Evolutionary conservation across 495 filamentous ascomycete genomes (phyloP), one percentile per base, ranked within the genome.

Genomic region (Daldinia decipiens): DNA sequence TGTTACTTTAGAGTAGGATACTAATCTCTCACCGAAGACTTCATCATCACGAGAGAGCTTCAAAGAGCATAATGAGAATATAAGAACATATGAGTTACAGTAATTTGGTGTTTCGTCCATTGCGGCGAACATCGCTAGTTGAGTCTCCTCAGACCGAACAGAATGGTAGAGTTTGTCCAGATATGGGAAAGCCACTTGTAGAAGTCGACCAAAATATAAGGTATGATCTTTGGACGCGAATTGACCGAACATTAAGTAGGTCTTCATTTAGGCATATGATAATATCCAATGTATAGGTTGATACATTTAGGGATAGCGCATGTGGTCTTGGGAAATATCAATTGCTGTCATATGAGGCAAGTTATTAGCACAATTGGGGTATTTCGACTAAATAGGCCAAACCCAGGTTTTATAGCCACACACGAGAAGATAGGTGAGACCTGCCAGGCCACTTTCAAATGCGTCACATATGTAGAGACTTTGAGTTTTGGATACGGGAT

Each of bases 351-450:
- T 47, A 47, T 47, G 17, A 5, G 9, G 6, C 7, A 6, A 21
- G 17, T 3, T 8, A 47, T 21, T 47, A 9, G 6, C 43, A 4
- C 39, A 43, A n/a, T 19, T 43, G 39, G 40, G n/a, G 40, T 24
- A 21, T 47, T 47, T 47, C 43, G 43, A 47, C 43, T 17, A 47
- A 47, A 47, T 47, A 47, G 43, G 43, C 43, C 43, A 47, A 47
- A 47, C 2, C 17, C 7, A 11, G 17, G 17, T 9, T 21, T 47
- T 21, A 3, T 1, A 47, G 17, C 6, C 2, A 11, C 8, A 21
- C 2, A 8, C 43, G n/a, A 19, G 17, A 19, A 47, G 43, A 19
- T 3, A 47, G 43, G 3, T 17, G 15, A 21, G 17, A 47, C 17
- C 21, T 24, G 0, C 19, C 9, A 9, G 43, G 13, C 19, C 43